Evolutionary conservation across 495 filamentous ascomycete genomes (phyloP), one percentile per base, ranked within the genome.

Genomic region (Daldinia decipiens): DNA sequence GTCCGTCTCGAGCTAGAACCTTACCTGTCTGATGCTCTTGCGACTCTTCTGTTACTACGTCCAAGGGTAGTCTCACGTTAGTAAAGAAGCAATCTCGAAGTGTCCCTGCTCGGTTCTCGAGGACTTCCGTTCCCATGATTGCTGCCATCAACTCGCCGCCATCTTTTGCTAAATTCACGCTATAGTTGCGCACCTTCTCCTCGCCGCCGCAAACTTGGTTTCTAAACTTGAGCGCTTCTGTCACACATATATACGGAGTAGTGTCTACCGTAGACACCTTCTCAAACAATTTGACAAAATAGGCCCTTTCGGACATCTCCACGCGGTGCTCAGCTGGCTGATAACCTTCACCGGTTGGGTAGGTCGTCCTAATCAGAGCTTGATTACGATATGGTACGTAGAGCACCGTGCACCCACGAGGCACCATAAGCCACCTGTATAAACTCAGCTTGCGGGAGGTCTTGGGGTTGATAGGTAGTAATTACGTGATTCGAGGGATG

Each of bases 361-460:
- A 77, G 0, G 89, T 88, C 3, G 88, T 88, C 36, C 89, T 89
- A 54, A 96, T 87, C 31, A 92, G 74, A 62, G 84, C 80, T 63
- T 97, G 93, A 78, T 94, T 91, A 34, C 85, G 84, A 19, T 81
- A 75, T 0, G 91, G 89, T 8, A 94, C 91, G 76, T 94, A 90
- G 62, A 97, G 83, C 6, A 93, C 78, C 1, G 92, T 91, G 73
- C 88, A 91, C 50, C 87, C 87, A 54, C 93, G 90, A 36, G 93
- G 93, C 17, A 87, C 86, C 76, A 87, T 91, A 19, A 96, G 86
- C 93, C 93, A 97, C 82, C 94, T 97, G 79, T 54, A 64, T 59
- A 55, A 27, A 65, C 21, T 74, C 59, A 70, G 59, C 31, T 94
- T 90, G 67, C 84, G 88, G 74, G 92, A 94, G 53, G 79, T 86